A percentile compares a stretch with the other conserved stretches of the same genome.
phyloP scores from a whole-genome alignment of 345 rosid species.

The Euclidium syriacum region DNA sequence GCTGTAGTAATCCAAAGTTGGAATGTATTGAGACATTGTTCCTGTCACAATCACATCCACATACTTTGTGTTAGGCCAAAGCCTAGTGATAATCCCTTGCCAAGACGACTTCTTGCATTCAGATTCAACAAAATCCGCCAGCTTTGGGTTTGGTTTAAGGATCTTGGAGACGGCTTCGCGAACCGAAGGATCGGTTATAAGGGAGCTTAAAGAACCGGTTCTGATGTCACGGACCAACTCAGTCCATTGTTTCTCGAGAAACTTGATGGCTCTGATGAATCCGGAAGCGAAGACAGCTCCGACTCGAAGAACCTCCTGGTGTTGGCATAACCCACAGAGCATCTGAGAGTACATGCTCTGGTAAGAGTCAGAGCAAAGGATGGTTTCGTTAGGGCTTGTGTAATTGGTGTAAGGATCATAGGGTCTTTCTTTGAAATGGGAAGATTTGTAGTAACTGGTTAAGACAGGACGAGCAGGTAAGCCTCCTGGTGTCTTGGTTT shows the following conservation, averaged over 20 bases:
- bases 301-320: conserved; percentile 48
- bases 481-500: conserved; percentile 53
- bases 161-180: conserved; percentile 42
- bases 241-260: conserved; percentile 52
- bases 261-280: conserved; percentile 55
- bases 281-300: conserved; percentile 69
- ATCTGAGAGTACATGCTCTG: conserved; percentile 61
- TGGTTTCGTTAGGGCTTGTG: conserved; percentile 62
- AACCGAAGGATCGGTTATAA: conserved; percentile 44
- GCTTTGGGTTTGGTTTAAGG: conserved; percentile 47
- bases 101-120: conserved; percentile 44
- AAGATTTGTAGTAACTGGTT: conserved; percentile 57
- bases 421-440: conserved; percentile 46
- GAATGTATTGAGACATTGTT: conserved; percentile 86
- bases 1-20: conserved; percentile 75
- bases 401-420: conserved; percentile 56
- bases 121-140: conserved; percentile 39
- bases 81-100: conserved; percentile 51
- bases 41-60: conserved; percentile 90
- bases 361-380: conserved; percentile 55
- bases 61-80: conserved; percentile 63
- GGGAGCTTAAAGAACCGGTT: conserved; percentile 38
- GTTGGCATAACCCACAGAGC: conserved; percentile 53
- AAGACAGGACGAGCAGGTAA: conserved; percentile 53
- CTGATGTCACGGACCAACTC: conserved; percentile 36